Conservation (phyloP, 2,329 filamentous ascomycete genomes). For the Metarhizium humberi region DNA sequence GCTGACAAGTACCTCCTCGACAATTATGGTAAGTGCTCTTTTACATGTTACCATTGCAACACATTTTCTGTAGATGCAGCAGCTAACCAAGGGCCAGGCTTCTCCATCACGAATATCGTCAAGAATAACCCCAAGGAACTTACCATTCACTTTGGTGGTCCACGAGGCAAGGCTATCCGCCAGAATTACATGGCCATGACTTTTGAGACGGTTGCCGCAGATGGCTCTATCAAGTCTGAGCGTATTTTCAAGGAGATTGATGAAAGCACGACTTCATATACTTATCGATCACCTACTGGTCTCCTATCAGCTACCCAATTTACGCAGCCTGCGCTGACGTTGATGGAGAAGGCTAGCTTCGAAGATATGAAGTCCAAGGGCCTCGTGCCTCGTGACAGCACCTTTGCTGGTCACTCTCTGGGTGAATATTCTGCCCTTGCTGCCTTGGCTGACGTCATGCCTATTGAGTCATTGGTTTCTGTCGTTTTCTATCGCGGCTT, state of each 20-base stretch:
- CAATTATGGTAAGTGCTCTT: constrained; percentile 69
- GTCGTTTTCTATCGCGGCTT: constrained; percentile 98
- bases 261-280: constrained; percentile 90
- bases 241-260: constrained; percentile 98
- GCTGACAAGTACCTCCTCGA: constrained; percentile 98
- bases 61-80: not conserved
- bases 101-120: constrained; percentile 97
- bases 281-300: constrained; percentile 89
- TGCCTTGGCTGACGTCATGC: constrained; percentile 95
- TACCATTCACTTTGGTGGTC: constrained; percentile 95
- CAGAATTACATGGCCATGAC: constrained; percentile 99
- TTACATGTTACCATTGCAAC: not conserved
- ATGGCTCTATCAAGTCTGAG: constrained; percentile 93
- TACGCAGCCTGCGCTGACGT: constrained; percentile 90
- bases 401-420: constrained; percentile 93
- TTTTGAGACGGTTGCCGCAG: constrained; percentile 90
- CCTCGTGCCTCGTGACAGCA: constrained; percentile 90
- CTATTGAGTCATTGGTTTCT: constrained; percentile 96
- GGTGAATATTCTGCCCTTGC: constrained; percentile 97
- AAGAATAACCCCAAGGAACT: constrained; percentile 99
- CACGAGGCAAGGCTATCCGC: constrained; percentile 91
- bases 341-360: constrained; percentile 99
- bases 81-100: constrained; percentile 41
- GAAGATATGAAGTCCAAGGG: constrained; percentile 99
- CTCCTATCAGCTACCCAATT: constrained; percentile 96